Evolutionary conservation across 2,329 filamentous ascomycete species (phyloP), one percentile per base, ranked within the genome.

Genomic region (Diaporthe vexans): DNA sequence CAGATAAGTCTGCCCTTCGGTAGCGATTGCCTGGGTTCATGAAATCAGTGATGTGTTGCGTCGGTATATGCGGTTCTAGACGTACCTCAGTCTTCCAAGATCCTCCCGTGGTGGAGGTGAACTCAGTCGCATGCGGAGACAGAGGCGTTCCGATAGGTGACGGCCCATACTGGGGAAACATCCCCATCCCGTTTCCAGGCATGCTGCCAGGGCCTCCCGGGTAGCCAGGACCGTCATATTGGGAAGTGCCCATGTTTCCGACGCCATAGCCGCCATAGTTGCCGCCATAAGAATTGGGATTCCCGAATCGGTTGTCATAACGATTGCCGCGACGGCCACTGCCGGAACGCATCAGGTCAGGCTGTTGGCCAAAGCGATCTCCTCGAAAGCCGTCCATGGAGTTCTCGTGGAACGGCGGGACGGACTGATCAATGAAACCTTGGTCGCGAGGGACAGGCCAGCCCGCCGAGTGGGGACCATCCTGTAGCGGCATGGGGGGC

Each of bases 1-100:
- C 37, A 98, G 86, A 81, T 97, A 98, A 0, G 94, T 97, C 79
- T 93, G 92, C 35, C 89, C 89, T 76, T 93, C 90, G 0, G 87
- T 81, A 26, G 86, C 80, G 74, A 86, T 80, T 73, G 86, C 82
- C 88, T 90, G 76, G 54, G 78, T 76, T 74, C 80, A 73, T 37
- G 46, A 29, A 77, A 76, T 75, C 79, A 78, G 68, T 3, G n/a
- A 29, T 37, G 33, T 13, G 24, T 24, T 9, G 5, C 35, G 24
- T 15, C 13, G 15, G 29, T 13, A 4, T 21, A 54, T 29, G n/a
- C 8, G 19, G 29, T 15, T 8, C 7, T 29, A 29, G 65, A 81
- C 84, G 80, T 81, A 88, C 88, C 84, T 91, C 88, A 78, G 82
- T 84, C 80, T 90, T 91, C 92, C 86, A 92, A 58, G 79, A 83